Conservation (phyloP, 2,329 filamentous ascomycete genomes). For the Cladosporium oxysporum region DNA sequence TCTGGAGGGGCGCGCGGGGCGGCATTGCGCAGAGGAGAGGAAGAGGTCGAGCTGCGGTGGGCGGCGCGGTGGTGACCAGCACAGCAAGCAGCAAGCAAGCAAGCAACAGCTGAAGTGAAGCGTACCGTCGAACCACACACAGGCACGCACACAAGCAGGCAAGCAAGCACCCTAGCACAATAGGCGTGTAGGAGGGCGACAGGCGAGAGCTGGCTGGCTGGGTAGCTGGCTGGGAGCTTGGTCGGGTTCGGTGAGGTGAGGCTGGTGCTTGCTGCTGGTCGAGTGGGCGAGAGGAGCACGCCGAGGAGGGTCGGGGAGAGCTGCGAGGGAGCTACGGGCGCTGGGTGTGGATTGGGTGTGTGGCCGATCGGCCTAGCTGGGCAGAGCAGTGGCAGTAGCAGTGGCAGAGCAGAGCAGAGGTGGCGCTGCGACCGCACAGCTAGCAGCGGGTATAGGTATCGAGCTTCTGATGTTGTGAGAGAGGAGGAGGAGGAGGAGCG, state of each 20-base stretch:
- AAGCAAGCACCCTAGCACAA: slow-evolving; percentile 15
- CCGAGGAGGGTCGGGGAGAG: not conserved
- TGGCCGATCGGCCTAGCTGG: slow-evolving; percentile 10
- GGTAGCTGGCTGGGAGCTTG: not conserved
- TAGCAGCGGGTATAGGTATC: not conserved
- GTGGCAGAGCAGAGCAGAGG: not conserved
- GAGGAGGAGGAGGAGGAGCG: not conserved
- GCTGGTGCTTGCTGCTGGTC: not conserved
- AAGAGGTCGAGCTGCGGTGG: slow-evolving; percentile 4
- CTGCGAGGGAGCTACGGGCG: slow-evolving; percentile 14
- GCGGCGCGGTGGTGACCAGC: slow-evolving; percentile 9
- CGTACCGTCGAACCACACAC: slow-evolving; percentile 10
- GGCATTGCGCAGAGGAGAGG: slow-evolving; percentile 64
- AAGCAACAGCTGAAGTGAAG: slow-evolving; percentile 19
- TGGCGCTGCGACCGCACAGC: not conserved
- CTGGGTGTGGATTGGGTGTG: slow-evolving; percentile 8
- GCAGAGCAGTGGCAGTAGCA: slow-evolving; percentile 1
- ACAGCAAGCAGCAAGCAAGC: slow-evolving; percentile 9
- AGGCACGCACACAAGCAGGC: not conserved
- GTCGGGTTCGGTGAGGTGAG: slow-evolving; percentile 3
- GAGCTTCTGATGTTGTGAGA: not conserved
- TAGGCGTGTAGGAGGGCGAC: slow-evolving; percentile 8
- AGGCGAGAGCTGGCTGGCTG: not conserved
- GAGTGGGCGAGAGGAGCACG: slow-evolving; percentile 5
- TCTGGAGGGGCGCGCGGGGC: slow-evolving; percentile 81